Conservation (phyloP, 768 basidiomycete species). For the Cystobasidium ongulense region DNA sequence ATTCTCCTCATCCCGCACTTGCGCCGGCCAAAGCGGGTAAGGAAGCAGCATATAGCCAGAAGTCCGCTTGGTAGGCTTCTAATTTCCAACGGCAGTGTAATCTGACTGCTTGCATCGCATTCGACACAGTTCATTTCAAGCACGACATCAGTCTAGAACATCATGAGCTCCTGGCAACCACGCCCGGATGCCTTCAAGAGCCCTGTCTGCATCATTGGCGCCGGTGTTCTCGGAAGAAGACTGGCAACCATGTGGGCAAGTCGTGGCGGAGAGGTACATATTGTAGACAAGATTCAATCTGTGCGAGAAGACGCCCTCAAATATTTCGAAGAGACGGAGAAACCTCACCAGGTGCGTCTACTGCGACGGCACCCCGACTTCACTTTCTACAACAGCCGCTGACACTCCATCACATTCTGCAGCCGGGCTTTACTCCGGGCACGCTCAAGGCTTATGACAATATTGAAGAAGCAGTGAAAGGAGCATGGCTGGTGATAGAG, state of each 20-base stretch:
- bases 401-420: neutral
- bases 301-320: neutral
- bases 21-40: neutral
- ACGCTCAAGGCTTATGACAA: neutral
- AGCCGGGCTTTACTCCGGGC: neutral
- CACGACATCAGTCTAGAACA: neutral
- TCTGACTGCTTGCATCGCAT: no score
- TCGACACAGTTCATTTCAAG: neutral
- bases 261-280: neutral
- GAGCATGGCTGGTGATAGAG: conserved; percentile 3
- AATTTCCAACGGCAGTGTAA: neutral
- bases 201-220: neutral
- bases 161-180: neutral
- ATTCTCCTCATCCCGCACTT: no score
- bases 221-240: neutral
- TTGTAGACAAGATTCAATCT: neutral
- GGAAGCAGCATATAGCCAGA: neutral
- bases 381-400: neutral
- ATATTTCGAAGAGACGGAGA: neutral
- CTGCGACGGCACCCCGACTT: no score
- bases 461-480: neutral
- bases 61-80: neutral
- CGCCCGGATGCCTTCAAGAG: neutral
- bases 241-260: conserved; percentile 7
- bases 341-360: neutral